Base-by-base conservation (phyloP, 257 asterid species). In the Mitragyna speciosa region DNA sequence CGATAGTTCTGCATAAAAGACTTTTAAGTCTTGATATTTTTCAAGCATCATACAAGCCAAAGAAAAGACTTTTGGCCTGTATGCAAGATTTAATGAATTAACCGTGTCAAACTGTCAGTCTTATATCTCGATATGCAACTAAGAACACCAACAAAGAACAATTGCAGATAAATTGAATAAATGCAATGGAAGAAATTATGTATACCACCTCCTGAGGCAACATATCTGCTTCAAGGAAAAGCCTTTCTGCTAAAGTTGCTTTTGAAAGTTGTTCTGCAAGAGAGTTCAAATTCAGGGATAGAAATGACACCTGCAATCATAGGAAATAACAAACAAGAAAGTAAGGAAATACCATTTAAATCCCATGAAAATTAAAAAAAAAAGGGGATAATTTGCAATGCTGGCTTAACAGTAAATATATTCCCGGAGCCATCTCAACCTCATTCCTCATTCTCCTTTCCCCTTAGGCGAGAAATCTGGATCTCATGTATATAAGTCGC, bases 181-280 rank as follows among this genome's bases (percentile, higher is more conserved):
- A 36, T 76, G 66, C 14, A 28, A 41, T 71, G 24, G 36, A 69
- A 75, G 59, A 7, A 58, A 61, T 47, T n/a, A 81, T 14, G 69
- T 45, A 26, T 92, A 93, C 98, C 95, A 89, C 86, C 82, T 89
- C 97, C 15, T 81, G 77, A 63, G 92, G 93, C 75, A 91, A 83
- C 67, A 89, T 49, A 81, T 89, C 97, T 19, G 97, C 87, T 67
- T 86, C 97, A 26, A 93, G 66, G 76, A 92, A 93, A 82, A 92
- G 87, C 87, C 97, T 91, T 82, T 92, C 91, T 17, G 93, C 89
- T 80, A 90, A 87, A 85, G 86, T 85, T 56, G 92, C 86, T 88
- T 90, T 95, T 73, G 87, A 88, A 86, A 95, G 92, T 86, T 90
- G 95, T 73, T 88, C 88, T 4, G 96, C 89, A 75, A 95, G 96